Base-by-base conservation (phyloP, 371 early-diverging fungal genomes). In the Chytridium lagenaria region DNA sequence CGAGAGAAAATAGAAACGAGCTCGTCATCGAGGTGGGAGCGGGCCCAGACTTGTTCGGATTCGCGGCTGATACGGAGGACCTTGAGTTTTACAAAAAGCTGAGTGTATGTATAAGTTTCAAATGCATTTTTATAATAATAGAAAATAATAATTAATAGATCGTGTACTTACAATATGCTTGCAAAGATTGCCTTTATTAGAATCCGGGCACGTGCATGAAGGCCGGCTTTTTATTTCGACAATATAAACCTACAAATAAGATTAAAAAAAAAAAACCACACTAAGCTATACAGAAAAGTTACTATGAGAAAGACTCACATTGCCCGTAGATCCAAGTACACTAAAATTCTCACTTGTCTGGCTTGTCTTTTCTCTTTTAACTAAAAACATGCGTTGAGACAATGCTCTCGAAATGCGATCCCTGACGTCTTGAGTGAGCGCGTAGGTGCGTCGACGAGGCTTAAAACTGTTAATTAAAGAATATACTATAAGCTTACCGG, bases 201-300 rank as follows among this genome's bases (percentile, higher is more conserved):
- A 61, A 36, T 61, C 61, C 23, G 61, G 61, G 61, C 66, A 40
- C 2, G n/a, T 30, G 44, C 66, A 66, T 40, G 66, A n/a, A 15
- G 66, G 66, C 15, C 26, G 10, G 23, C 40, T 7, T 2, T n/a
- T 40, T 23, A 66, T 44, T 7, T 40, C 7, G 19, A 66, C 66
- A 3, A 10, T n/a, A 30, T 66, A 66, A 34, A 66, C 30, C 66
- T 66, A 28, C 2, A 63, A 3, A 36, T 23, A 63, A 31, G 33
- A 55, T 55, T 63, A 36, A 15, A 10, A 57, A 23, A 7, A 26
- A 22, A 57, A 30, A 30, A 26, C 57, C 26, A n/a, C n/a, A n/a
- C 30, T 5, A 57, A 57, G 26, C 22, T 22, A 15, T 57, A 15
- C 36, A 26, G 31, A n/a, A n/a, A n/a, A n/a, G n/a, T n/a, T n/a